Conservation (phyloP, 1,139 yeast species). For the Fermentozyma sake region DNA sequence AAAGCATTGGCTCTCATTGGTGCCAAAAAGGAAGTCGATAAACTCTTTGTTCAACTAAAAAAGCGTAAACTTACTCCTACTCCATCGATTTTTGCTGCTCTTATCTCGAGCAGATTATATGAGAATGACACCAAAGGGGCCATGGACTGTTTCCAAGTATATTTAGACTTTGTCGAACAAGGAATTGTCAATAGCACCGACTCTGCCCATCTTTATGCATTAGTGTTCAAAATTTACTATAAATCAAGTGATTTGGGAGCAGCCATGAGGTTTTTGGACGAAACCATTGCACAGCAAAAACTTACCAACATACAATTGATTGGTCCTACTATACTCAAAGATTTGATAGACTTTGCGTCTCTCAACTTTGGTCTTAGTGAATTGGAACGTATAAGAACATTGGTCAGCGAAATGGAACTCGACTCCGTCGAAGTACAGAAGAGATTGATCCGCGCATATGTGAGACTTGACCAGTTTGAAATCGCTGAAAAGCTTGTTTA, state of each 20-base stretch:
- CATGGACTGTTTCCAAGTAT: constrained; percentile 15
- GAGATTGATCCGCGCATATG: constrained; percentile 23
- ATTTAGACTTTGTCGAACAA: constrained; percentile 10
- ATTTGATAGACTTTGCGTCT: constrained; percentile 18
- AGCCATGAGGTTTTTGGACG: constrained; percentile 39
- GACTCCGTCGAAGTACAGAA: constrained; percentile 7
- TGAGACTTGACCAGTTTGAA: constrained; percentile 27
- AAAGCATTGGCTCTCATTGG: constrained; percentile 58
- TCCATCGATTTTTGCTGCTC: constrained; percentile 41
- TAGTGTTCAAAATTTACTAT: constrained; percentile 38
- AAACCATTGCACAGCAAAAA: constrained; percentile 21
- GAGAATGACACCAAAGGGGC: constrained; percentile 45
- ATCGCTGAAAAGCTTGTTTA: constrained; percentile 27
- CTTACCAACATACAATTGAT: constrained; percentile 14
- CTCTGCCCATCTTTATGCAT: constrained; percentile 31
- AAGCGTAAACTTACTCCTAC: constrained; percentile 48
- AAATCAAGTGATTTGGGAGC: constrained; percentile 30
- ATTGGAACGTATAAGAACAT: constrained; percentile 16
- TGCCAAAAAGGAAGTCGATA: constrained; percentile 48
- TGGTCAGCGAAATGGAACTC: constrained; percentile 17
- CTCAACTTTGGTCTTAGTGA: constrained; percentile 20
- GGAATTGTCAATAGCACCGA: constrained; percentile 27
- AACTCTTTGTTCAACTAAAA: constrained; percentile 45
- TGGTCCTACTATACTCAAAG: constrained; percentile 12
- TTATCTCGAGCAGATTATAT: constrained; percentile 45